These are phyloP conservation scores for Cyberlindnera mycetangii DNA, from an alignment of 805 yeast species.

Conservation along the genomic window DNA sequence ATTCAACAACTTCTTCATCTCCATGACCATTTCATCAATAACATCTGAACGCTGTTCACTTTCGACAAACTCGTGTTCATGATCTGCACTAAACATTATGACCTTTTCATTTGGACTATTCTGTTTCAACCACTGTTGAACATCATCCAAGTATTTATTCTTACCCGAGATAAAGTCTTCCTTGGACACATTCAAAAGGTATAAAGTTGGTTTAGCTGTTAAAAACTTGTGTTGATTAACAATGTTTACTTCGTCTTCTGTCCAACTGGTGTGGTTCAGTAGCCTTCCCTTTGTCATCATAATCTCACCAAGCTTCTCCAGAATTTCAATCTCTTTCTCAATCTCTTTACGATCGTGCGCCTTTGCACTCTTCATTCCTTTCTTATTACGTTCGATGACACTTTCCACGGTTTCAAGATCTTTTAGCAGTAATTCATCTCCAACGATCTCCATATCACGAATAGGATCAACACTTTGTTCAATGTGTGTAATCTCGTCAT, in stretches of 20 bases:
- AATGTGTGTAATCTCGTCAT: slow-evolving; percentile 74
- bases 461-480: slow-evolving; percentile 71
- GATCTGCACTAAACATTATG: slow-evolving; percentile 63
- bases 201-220: slow-evolving; percentile 87
- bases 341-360: slow-evolving; percentile 48
- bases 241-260: slow-evolving; percentile 58
- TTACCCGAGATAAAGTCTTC: slow-evolving; percentile 56
- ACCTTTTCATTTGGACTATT: slow-evolving; percentile 67
- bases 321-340: slow-evolving; percentile 35
- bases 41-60: slow-evolving; percentile 45
- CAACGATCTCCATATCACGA: slow-evolving; percentile 71
- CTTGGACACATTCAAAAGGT: slow-evolving; percentile 69
- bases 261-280: slow-evolving; percentile 60
- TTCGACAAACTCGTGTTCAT: slow-evolving; percentile 37
- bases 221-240: slow-evolving; percentile 70
- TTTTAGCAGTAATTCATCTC: slow-evolving; percentile 72
- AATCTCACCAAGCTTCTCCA: slow-evolving; percentile 42
- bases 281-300: slow-evolving; percentile 64
- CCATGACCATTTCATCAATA: slow-evolving; percentile 57
- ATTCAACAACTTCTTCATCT: slow-evolving; percentile 65
- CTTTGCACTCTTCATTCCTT: slow-evolving; percentile 37
- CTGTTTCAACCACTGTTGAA: slow-evolving; percentile 62
- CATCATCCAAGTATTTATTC: slow-evolving; percentile 49
- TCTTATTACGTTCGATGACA: slow-evolving; percentile 49
- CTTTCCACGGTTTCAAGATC: slow-evolving; percentile 70